Base-by-base conservation (phyloP, 1,284 basidiomycete genomes). In the Xanthoconium separans region DNA sequence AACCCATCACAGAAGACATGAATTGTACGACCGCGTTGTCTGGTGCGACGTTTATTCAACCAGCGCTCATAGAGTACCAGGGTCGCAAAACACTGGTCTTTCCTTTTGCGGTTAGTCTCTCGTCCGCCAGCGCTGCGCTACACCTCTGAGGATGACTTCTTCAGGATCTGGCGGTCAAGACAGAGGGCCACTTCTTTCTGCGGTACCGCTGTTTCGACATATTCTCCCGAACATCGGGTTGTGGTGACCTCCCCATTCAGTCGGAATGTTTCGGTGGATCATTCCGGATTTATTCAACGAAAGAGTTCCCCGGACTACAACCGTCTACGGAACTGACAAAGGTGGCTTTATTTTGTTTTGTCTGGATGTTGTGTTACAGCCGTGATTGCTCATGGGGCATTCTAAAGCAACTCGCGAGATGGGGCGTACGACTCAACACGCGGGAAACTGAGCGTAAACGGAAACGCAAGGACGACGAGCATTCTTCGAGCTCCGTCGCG, bases 271-370 rank as follows among this genome's bases (percentile, higher is more conserved):
- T 81, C 50, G 87, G 88, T 9, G 83, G 83, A 0, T 57, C 74
- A 2, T 91, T 91, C 67, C 79, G 78, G 20, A 80, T 91, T 0
- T 91, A 87, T 63, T 88, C 87, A 22, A 90, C 89, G 0, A 91
- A 91, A 61, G 85, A 88, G 64, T 91, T 91, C 64, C 89, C 89
- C 0, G 87, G 88, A 2, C 68, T 91, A 15, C 79, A 77, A 24
- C 78, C 84, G 2, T 90, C 88, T 0, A 91, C 89, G 0, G 82
- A 87, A 36, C 70, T 91, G 41, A 90, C 89, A 6, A 91, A 87
- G 79, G 87, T 87, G 44, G 12, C 7, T 34, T 20, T 34, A 2
- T 16, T 8, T 34, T 27, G 13, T 31, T 34, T 37, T 22, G 6
- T 42, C 22, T 22, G 12, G 27, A 41, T 18, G 16, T 27, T 11